These are phyloP conservation scores for Reticulascus tulasneorum DNA, from an alignment of 2,329 filamentous ascomycete species.

Conservation along the genomic window DNA sequence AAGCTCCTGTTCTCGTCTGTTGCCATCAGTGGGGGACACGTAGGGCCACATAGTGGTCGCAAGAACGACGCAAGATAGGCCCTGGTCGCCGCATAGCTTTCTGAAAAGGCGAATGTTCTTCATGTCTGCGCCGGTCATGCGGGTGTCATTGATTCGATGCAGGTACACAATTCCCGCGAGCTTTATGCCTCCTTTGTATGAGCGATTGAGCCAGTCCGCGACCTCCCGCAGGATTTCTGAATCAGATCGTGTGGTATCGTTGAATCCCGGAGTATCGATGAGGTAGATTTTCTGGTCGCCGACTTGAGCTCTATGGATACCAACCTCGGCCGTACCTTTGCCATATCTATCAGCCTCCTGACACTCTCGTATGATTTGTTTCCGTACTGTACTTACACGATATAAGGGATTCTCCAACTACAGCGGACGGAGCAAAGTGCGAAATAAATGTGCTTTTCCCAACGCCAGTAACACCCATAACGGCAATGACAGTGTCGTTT, in stretches of 20 bases:
- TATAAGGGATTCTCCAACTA: constrained; percentile 19
- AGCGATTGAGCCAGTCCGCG: constrained; percentile 24
- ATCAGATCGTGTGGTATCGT: constrained; percentile 35
- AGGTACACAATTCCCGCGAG: constrained; percentile 35
- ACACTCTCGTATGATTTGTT: background rate
- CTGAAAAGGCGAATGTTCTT: constrained; percentile 34
- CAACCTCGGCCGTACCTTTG: too few species aligned
- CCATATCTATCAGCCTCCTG: background rate
- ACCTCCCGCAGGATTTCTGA: constrained; percentile 34
- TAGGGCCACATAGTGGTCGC: constrained; percentile 31
- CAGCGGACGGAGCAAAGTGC: constrained; percentile 15
- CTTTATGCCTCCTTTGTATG: constrained; percentile 20
- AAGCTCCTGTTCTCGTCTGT: constrained; percentile 8
- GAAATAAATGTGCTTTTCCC: constrained; percentile 27
- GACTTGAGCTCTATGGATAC: too few species aligned
- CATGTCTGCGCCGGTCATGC: constrained; percentile 28
- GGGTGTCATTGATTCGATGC: constrained; percentile 29
- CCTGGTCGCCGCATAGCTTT: constrained; percentile 29
- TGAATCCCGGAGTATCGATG: constrained; percentile 40
- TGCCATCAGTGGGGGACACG: constrained; percentile 1
- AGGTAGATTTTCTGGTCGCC: constrained; percentile 20
- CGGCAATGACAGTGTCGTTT: constrained; percentile 3
- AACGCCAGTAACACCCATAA: constrained; percentile 20
- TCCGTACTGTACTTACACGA: constrained; percentile 9
- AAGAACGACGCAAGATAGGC: constrained; percentile 28